phyloP scores from a whole-genome alignment of 176 grass and related monocot species.

The Carex kokanica region DNA sequence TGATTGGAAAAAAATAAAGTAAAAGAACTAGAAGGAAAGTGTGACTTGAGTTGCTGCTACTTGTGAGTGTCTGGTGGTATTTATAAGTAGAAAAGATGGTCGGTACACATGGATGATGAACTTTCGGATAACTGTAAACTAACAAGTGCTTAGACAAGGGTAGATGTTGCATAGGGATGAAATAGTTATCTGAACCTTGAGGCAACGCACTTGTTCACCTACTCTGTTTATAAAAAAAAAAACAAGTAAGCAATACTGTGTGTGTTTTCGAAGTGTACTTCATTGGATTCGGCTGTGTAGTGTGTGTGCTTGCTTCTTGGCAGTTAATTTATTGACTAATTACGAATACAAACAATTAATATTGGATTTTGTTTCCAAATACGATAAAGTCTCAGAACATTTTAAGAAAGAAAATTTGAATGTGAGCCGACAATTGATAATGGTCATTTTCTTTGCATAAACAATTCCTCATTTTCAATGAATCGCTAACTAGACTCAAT shows the following conservation, averaged over 20 bases:
- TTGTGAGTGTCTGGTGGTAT: background rate
- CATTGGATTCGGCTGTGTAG: background rate
- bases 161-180: background rate
- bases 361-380: background rate
- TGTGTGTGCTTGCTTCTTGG: background rate
- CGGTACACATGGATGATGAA: constrained; percentile 3
- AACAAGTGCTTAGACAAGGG: background rate
- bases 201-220: background rate
- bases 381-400: background rate
- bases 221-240: background rate
- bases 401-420: background rate
- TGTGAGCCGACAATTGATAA: background rate
- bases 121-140: background rate
- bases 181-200: background rate
- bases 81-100: constrained; percentile 24
- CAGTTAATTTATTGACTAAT: background rate
- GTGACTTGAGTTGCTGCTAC: background rate
- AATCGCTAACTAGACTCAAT: too few species aligned
- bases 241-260: background rate
- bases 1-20: background rate
- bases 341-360: background rate
- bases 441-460: too few species aligned
- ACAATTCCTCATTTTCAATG: too few species aligned
- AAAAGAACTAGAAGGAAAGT: background rate
- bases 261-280: background rate